Percentiles rank a stretch among this genome's conserved stretches.
Evolutionary conservation across 345 rosid genomes (phyloP).

Genomic region (Reutealis trisperma): DNA sequence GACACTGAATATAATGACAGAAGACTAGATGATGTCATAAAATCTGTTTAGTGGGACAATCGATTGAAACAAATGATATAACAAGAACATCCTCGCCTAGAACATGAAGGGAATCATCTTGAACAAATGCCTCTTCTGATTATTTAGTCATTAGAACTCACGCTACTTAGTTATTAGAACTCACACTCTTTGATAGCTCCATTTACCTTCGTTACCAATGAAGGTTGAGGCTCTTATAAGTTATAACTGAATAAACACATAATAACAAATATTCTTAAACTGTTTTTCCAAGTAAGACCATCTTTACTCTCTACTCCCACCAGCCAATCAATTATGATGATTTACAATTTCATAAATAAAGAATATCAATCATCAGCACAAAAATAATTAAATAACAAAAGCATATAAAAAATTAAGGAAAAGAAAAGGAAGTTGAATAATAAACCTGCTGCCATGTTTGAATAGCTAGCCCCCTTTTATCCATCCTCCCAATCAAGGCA

Average conservation of each 20-base stretch:
- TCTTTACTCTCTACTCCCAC: not conserved
- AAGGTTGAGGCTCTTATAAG: not conserved
- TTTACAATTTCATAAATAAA: not conserved
- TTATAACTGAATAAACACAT: not conserved
- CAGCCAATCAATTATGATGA: not conserved
- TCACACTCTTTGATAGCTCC: not conserved
- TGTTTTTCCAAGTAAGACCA: not conserved
- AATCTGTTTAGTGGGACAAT: too few species aligned
- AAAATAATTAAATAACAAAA: not conserved
- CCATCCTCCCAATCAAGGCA: constrained; percentile 58
- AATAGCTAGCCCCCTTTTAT: constrained; percentile 67
- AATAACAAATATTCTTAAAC: too few species aligned
- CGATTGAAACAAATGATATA: too few species aligned
- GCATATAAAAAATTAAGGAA: not conserved
- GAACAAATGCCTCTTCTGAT: not conserved
- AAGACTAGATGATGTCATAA: too few species aligned
- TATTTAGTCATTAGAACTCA: not conserved
- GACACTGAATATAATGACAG: not conserved
- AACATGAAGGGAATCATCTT: not conserved
- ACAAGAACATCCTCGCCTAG: not conserved
- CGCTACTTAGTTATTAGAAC: too few species aligned
- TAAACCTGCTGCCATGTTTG: constrained; percentile 88
- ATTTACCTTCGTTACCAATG: not conserved
- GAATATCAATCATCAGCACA: not conserved
- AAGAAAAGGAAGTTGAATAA: constrained; percentile 11